Base-by-base conservation (phyloP, 2,329 filamentous ascomycete species). In the Pseudogymnoascus sp. region DNA sequence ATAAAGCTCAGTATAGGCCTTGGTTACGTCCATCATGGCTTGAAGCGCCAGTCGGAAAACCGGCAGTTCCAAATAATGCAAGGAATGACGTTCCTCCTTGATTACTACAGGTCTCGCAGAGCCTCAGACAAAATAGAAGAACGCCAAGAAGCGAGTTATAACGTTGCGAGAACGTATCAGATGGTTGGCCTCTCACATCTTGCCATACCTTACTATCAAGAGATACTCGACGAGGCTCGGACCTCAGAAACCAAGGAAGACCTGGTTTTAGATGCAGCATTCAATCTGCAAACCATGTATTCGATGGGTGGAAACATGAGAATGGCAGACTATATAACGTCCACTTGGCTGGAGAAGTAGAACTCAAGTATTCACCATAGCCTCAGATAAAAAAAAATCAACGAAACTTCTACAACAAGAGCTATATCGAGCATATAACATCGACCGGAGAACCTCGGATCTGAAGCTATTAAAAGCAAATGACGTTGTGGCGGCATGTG, bases 31-130 rank as follows among this genome's bases (percentile, higher is more conserved):
- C 91, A 97, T 73, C 89, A 94, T 72, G 88, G 89, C 0, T 82
- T 97, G 70, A 97, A 97, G 74, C 84, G 93, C 2, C 91, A 96
- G 73, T 87, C 89, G 0, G 91, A 93, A 58, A 97, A 97, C 72
- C 81, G 94, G 1, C 93, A 97, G 71, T 93, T 90, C 71, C 84
- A 92, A 41, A 85, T 97, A 42, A 81, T 91, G 66, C 92, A 97
- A 73, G 94, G 92, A 0, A 81, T 97, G 59, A 80, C 87, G 0
- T 97, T 96, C 69, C 76, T 97, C 63, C 84, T 87, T 63, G 79
- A 84, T 36, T 96, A 95, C 74, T 87, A 89, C 67, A 79, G 84
- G 71, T 84, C 27, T 21, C 81, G 89, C 27, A 77, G 76, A 2
- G 68, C 70, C 7, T 72, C 73, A 35, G 51, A 66, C 2, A 61